These are phyloP conservation scores for Schwanniomyces yamadae DNA, from an alignment of 805 yeast species.

Conservation along the genomic window DNA sequence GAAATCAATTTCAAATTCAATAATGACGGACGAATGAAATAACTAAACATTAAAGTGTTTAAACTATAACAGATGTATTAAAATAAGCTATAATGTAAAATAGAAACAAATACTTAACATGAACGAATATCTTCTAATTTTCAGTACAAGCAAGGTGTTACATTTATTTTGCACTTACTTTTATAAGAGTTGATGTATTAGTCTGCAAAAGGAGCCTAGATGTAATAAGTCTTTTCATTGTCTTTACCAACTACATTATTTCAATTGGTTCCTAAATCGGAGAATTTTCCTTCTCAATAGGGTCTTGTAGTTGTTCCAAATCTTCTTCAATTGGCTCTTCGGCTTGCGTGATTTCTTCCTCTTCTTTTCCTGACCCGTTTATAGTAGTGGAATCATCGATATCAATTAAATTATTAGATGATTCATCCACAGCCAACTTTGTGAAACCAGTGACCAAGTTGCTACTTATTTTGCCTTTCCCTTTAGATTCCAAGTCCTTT, in stretches of 20 bases:
- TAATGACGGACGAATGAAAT: too few relatives aligned
- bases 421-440: constrained; percentile 12
- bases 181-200: neutral
- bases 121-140: too few relatives aligned
- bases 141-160: too few relatives aligned
- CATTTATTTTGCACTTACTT: too few relatives aligned
- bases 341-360: constrained; percentile 3
- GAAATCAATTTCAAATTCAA: too few relatives aligned
- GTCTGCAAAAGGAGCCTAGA: neutral
- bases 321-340: constrained; percentile 4
- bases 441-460: constrained; percentile 51
- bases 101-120: too few relatives aligned
- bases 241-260: neutral
- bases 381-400: constrained; percentile 14
- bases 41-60: too few relatives aligned
- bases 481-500: constrained; percentile 46
- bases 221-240: neutral
- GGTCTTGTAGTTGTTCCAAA: too few relatives aligned
- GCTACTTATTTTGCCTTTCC: constrained; percentile 58
- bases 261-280: too few relatives aligned
- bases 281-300: too few relatives aligned
- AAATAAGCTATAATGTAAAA: constrained; percentile 1
- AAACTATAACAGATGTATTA: constrained; percentile 1
- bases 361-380: constrained; percentile 11
- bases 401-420: constrained; percentile 17